Evolutionary conservation across 495 filamentous ascomycete genomes (phyloP).

Genomic region (Collariella sp.): DNA sequence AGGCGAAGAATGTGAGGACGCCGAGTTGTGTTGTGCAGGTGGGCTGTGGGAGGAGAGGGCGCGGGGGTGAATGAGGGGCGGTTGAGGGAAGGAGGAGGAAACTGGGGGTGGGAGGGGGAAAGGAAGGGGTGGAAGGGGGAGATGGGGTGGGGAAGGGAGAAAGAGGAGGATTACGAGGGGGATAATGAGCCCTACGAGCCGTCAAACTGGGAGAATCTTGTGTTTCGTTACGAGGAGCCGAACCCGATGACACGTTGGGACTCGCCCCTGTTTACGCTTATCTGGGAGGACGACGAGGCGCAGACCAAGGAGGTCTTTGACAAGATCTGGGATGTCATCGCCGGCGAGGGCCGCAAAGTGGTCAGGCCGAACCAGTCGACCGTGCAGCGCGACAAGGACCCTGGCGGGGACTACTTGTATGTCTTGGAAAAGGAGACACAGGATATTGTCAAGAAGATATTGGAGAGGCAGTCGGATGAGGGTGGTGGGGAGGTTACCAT

Average conservation of each 20-base stretch:
- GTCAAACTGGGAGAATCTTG: conserved; percentile 79
- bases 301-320: conserved; percentile 32
- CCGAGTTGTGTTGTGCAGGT: conserved; percentile 81
- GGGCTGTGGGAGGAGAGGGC: conserved; percentile 65
- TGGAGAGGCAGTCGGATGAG: conserved; percentile 62
- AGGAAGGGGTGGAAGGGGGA: neutral
- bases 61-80: conserved; percentile 47
- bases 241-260: conserved; percentile 95
- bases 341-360: conserved; percentile 48
- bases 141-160: conserved; percentile 3
- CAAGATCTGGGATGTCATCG: conserved; percentile 71
- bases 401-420: conserved; percentile 72
- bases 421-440: conserved; percentile 78
- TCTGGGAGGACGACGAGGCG: conserved; percentile 63
- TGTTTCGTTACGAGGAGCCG: conserved; percentile 94
- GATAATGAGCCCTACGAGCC: conserved; percentile 49
- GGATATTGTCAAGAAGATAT: conserved; percentile 65
- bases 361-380: conserved; percentile 77
- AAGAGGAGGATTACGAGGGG: neutral
- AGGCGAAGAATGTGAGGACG: conserved; percentile 79
- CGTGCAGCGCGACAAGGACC: conserved; percentile 51
- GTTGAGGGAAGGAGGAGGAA: conserved; percentile 20
- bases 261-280: conserved; percentile 82
- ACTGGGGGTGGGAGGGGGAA: conserved; percentile 3
- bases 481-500: conserved; percentile 43